Evolutionary conservation across 352 stramenopile genomes (phyloP), one percentile per base, ranked within the genome.

Genomic region (Halophytophthora batemanensis): DNA sequence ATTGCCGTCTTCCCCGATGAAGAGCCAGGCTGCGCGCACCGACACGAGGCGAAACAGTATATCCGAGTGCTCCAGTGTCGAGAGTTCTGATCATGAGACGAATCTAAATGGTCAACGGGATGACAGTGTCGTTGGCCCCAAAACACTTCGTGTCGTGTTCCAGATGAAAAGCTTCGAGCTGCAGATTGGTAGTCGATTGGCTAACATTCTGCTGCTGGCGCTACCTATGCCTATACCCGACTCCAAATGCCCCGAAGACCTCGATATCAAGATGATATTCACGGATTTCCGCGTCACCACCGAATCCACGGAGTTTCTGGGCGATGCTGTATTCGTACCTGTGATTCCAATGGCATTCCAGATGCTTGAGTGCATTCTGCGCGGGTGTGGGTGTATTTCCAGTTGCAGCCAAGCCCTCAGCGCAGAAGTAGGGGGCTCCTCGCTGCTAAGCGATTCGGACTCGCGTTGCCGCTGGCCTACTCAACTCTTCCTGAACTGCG

Each of bases 351-450:
- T 88, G 0, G 75, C 75, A 12, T 86, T 86, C 42, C 77, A 88
- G 41, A 86, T 88, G 71, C 77, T 86, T 11, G 75, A 88, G 48
- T 88, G 77, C 23, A 72, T 69, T 31, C 63, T 88, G 17, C 66
- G 78, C 43, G 71, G 76, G 50, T 88, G 77, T 36, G 67, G 59
- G 2, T 88, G 77, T 31, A 53, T 74, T 38, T 46, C 63, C 23
- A 45, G 48, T 12, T n/a, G 29, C 2, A 63, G 44, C 14, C 28
- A 36, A 40, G 21, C 3, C 10, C 21, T 23, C 15, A 36, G 12
- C 14, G n/a, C n/a, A 38, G 33, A 38, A 17, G 11, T 14, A 14
- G 2, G 33, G 11, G 15, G 22, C 50, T n/a, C n/a, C 12, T 22
- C 17, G 17, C 28, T 43, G n/a, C 3, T 17, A 8, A 36, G 19